Conservation (phyloP, 2,329 filamentous ascomycete species). For the Byssothecium circinans region DNA sequence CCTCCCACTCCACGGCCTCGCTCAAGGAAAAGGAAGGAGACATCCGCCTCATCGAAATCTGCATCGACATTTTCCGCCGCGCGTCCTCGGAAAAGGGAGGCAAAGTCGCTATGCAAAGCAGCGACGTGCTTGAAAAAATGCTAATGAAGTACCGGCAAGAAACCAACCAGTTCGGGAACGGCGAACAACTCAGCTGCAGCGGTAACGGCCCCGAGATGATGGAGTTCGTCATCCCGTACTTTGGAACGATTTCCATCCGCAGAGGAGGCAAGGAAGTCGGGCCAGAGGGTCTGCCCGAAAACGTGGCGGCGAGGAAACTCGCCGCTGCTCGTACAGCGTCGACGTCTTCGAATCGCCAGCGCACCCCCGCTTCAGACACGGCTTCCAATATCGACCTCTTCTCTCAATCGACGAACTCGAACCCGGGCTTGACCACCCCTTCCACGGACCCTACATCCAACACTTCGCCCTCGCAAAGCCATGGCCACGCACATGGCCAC, state of each 20-base stretch:
- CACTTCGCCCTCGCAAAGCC: slow-evolving; percentile 9
- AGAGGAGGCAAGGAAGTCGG: slow-evolving; percentile 27
- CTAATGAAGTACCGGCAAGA: slow-evolving; percentile 30
- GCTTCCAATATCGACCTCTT: slow-evolving; percentile 9
- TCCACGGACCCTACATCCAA: slow-evolving; percentile 18
- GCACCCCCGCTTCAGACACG: slow-evolving; percentile 7
- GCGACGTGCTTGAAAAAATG: slow-evolving; percentile 44
- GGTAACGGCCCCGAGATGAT: slow-evolving; percentile 16
- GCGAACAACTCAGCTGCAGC: background rate
- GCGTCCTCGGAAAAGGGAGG: slow-evolving; percentile 46
- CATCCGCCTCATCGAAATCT: slow-evolving; percentile 42
- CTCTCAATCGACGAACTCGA: background rate
- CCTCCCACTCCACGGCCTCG: slow-evolving; percentile 6
- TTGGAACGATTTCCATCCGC: slow-evolving; percentile 45
- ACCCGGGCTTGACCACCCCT: slow-evolving; percentile 7
- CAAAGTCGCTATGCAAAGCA: slow-evolving; percentile 45
- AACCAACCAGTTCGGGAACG: slow-evolving; percentile 2
- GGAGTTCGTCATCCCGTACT: slow-evolving; percentile 46
- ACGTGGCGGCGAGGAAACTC: background rate
- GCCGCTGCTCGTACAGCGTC: background rate
- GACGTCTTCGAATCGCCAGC: slow-evolving; percentile 1
- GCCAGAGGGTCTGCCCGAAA: background rate
- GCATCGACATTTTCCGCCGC: slow-evolving; percentile 47
- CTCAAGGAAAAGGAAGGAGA: slow-evolving; percentile 39
- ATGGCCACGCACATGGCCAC: background rate